Evolutionary conservation across 805 yeast genomes (phyloP), one percentile per base, ranked within the genome.

Genomic region (Priceomyces castillae): DNA sequence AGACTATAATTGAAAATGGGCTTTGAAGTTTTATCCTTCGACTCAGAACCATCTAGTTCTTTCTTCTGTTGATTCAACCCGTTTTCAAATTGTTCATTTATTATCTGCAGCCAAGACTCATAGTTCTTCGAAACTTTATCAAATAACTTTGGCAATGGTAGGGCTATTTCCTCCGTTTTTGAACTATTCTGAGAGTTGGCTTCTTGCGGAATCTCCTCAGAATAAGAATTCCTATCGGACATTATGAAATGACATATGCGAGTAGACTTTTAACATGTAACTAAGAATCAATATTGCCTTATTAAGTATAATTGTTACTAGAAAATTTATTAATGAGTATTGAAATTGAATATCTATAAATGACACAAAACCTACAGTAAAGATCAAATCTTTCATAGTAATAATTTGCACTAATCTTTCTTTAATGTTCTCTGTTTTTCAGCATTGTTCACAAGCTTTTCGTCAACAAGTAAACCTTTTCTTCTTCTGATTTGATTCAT

Each of bases 381-480:
- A n/a, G n/a, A n/a, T n/a, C n/a, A n/a, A n/a, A n/a, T n/a, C n/a
- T n/a, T n/a, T n/a, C n/a, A n/a, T n/a, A n/a, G n/a, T n/a, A n/a
- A n/a, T n/a, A n/a, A n/a, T n/a, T n/a, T n/a, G n/a, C n/a, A n/a
- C 9, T 57, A 83, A 56, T 84, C 86, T 59, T 75, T 84, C 67
- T 85, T 87, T 67, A 90, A 64, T 0, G 92, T 90, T 61, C 97
- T 77, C 66, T 94, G 98, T 63, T 90, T 89, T 62, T 94, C 98
- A 1, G 98, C 97, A 58, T 85, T 86, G 59, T 87, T 78, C 17
- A 94, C 86, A 35, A 94, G 86, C 64, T 90, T 90, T 57, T 89
- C 95, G 55, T 88, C 96, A 17, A 90, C 86, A 54, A 84, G 82
- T 46, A 94, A 68, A 7, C 99, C 99, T 67, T 94, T 94, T 51